Base-by-base conservation (phyloP, 768 basidiomycete genomes). In the Hypsizygus marmoreus region DNA sequence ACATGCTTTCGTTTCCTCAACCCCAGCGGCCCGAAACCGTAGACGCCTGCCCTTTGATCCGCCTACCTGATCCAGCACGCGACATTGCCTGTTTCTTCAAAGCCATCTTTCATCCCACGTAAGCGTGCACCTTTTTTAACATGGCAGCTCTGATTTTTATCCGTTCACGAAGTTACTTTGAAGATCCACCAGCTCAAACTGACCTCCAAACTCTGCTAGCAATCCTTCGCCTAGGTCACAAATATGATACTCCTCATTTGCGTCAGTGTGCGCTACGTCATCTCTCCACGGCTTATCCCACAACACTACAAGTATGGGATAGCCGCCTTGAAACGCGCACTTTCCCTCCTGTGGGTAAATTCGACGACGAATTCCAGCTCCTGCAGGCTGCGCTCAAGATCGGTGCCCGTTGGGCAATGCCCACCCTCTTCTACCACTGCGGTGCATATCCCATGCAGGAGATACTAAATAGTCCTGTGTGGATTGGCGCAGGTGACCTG, bases 191-290 rank as follows among this genome's bases (percentile, higher is more conserved):
- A 2, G 49, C 44, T 19, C 53, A 36, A 4, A 60, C 57, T 13
- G 51, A 46, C 20, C 46, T 49, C 34, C 35, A 25, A 22, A 49
- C 42, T 0, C 24, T 60, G 22, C 31, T 54, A n/a, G 54, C 50
- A 11, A 40, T 54, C 9, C 49, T 60, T 14, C 59, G 52, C 0
- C 50, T 60, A 4, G 48, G 52, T 17, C 52, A 55, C 44, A 60
- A 60, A 28, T 60, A 60, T 30, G 52, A 56, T 23, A 49, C 58
- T 28, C 23, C 33, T 5, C 28, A 50, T 29, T 45, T 60, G 30
- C 49, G 52, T 4, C 23, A 45, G 25, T 41, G 52, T 33, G 59
- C 54, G 9, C 43, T 60, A 20, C 45, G 31, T 6, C 56, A 60
- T 31, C 47, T 60, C 7, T 38, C 52, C 3, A 53, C 51, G 5